Evolutionary conservation across 768 basidiomycete species (phyloP), one percentile per base, ranked within the genome.

Genomic region (Crucibulum laeve): DNA sequence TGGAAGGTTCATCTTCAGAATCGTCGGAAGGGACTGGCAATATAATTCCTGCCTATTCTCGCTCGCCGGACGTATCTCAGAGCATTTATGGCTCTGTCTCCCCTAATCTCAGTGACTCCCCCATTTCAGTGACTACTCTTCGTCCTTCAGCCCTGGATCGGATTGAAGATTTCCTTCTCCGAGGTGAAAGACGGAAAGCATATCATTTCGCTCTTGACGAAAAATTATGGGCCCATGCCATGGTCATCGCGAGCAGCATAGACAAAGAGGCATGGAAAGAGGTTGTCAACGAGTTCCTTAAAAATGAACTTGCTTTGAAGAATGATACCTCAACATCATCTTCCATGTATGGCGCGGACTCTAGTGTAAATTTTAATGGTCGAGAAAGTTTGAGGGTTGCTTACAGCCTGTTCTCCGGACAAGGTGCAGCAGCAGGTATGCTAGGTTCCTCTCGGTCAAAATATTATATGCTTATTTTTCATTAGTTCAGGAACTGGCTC

Each of bases 231-330:
- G 83, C 91, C 1, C 96, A 99, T 62, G 95, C 96, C 2, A 81
- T 98, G 79, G 63, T 98, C 43, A 92, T 99, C 50, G 82, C 95
- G 7, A 94, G 89, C 55, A 86, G 88, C 43, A 77, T 96, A 40
- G 95, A 95, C 61, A 90, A 88, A 53, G 93, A 96, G 22, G 74
- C 89, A 2, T 98, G 92, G 92, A 89, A 88, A 55, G 91, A 92
- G 48, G 87, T 86, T 10, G 87, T 91, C 0, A 79, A 76, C 34
- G 89, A 94, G 47, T 99, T 98, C 55, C 60, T 94, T 25, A 78
- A 77, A 25, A 71, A 77, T 13, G 95, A 96, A 57, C 68, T 98
- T 3, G 76, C 77, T 1, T 55, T 59, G 4, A 69, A 65, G 35
- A 63, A 66, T 15, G 59, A 58, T 10, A 39, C 42, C 26, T 43